phyloP scores from a whole-genome alignment of 169 alveolate genomes.

The Plasmodium coatneyi region DNA sequence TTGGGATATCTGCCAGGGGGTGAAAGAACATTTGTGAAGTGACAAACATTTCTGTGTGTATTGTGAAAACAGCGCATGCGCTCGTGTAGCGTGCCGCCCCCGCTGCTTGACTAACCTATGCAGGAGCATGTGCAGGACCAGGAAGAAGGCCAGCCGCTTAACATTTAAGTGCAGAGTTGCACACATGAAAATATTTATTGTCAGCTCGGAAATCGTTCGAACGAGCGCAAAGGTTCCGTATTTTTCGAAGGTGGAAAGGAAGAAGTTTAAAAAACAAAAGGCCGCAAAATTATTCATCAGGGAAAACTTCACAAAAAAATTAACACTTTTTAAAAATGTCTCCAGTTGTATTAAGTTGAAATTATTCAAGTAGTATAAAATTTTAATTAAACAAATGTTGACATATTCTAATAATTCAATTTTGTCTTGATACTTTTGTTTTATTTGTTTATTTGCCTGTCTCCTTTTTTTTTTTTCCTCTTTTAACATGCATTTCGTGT shows the following conservation, averaged over 20 bases:
- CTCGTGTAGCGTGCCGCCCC: neutral
- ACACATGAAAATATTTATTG: conserved; percentile 62
- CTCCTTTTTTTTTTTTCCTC: conserved; percentile 4
- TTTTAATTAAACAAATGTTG: conserved; percentile 67
- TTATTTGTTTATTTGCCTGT: conserved; percentile 45
- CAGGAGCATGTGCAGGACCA: conserved; percentile 28
- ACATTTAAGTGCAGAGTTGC: conserved; percentile 17
- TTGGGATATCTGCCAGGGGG: conserved; percentile 51
- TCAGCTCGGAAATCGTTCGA: conserved; percentile 51
- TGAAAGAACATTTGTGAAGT: neutral
- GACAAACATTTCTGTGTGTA: neutral
- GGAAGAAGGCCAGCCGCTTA: conserved; percentile 34
- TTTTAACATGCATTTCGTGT: neutral
- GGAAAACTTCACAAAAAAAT: conserved; percentile 53
- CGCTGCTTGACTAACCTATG: conserved; percentile 27
- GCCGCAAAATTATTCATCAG: conserved; percentile 63
- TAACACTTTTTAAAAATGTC: conserved; percentile 64
- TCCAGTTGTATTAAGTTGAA: conserved; percentile 66
- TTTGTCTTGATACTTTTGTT: conserved; percentile 34
- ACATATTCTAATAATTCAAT: conserved; percentile 67
- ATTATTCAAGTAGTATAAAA: conserved; percentile 65
- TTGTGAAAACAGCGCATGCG: neutral
- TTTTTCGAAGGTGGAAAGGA: conserved; percentile 10
- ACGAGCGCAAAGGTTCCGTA: conserved; percentile 38
- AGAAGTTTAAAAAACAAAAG: conserved; percentile 46